phyloP scores from a whole-genome alignment of 2,329 filamentous ascomycete genomes.

The Didymella lethalis region DNA sequence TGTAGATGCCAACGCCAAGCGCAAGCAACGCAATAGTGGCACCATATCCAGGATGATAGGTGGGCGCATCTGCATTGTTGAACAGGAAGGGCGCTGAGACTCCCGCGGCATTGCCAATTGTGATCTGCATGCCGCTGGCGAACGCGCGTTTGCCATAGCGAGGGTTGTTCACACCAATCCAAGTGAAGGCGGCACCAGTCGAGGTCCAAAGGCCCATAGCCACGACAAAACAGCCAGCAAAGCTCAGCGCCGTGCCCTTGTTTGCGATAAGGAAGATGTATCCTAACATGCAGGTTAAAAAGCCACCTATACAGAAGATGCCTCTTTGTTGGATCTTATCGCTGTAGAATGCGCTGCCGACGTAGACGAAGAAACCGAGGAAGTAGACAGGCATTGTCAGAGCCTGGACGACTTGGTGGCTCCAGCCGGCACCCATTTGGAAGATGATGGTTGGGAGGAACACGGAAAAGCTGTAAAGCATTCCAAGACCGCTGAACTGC shows the following conservation, averaged over 20 bases:
- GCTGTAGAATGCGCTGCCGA: slow-evolving; percentile 34
- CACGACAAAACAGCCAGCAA: slow-evolving; percentile 41
- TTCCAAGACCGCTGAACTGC: slow-evolving; percentile 49
- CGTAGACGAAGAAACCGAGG: slow-evolving; percentile 33
- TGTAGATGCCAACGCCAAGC: slow-evolving; percentile 30
- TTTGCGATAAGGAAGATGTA: slow-evolving; percentile 54
- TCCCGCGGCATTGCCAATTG: slow-evolving; percentile 47
- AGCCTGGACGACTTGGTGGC: slow-evolving; percentile 36
- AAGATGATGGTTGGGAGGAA: slow-evolving; percentile 45
- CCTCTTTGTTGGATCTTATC: slow-evolving; percentile 40
- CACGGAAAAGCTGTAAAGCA: slow-evolving; percentile 38
- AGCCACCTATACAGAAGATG: slow-evolving; percentile 36
- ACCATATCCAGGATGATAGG: slow-evolving; percentile 33
- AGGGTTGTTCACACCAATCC: slow-evolving; percentile 42
- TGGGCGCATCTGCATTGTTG: slow-evolving; percentile 23
- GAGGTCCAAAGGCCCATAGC: slow-evolving; percentile 39
- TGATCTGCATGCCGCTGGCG: slow-evolving; percentile 48
- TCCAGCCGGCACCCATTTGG: slow-evolving; percentile 37
- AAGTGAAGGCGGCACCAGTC: slow-evolving; percentile 38
- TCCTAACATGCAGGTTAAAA: slow-evolving; percentile 55
- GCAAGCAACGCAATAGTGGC: slow-evolving; percentile 34
- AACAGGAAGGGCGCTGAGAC: slow-evolving; percentile 39
- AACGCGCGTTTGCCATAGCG: slow-evolving; percentile 44
- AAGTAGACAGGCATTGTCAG: slow-evolving; percentile 46
- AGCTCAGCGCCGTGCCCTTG: slow-evolving; percentile 29